These are phyloP conservation scores for Cystobasidiaceae sp. DNA, from an alignment of 1,284 basidiomycete species.

Conservation along the genomic window DNA sequence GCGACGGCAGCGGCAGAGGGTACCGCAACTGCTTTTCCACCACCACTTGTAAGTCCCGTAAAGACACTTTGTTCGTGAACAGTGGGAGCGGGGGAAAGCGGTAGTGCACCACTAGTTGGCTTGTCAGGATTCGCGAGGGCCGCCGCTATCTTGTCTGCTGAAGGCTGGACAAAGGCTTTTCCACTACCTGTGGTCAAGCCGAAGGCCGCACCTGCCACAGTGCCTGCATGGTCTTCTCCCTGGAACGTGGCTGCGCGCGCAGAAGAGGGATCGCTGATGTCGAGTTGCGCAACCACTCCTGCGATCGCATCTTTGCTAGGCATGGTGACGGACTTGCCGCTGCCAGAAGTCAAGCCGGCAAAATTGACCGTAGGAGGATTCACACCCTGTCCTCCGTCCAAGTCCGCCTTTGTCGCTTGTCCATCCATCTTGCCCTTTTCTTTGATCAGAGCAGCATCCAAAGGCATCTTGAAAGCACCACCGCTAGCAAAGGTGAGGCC, in stretches of 20 bases:
- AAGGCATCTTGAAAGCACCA: conserved; percentile 15
- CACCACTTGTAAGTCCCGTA: not conserved
- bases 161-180: conserved; percentile 2
- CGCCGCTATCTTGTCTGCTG: not conserved
- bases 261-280: no score
- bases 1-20: not conserved
- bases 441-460: not conserved
- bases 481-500: conserved; percentile 7
- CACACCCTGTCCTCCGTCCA: no score
- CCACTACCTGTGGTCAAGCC: conserved; percentile 8
- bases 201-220: no score
- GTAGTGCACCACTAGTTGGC: no score
- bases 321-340: no score
- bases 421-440: conserved; percentile 4
- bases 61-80: not conserved
- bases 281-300: no score
- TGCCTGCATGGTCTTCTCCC: no score
- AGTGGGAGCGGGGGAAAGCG: not conserved
- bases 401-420: not conserved
- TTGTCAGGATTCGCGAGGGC: no score
- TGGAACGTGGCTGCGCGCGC: no score
- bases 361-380: no score
- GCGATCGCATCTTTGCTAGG: no score
- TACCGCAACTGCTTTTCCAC: not conserved
- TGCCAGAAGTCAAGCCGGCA: no score